Base-by-base conservation (phyloP, 768 basidiomycete species). In the Phaeotremella skinneri region DNA sequence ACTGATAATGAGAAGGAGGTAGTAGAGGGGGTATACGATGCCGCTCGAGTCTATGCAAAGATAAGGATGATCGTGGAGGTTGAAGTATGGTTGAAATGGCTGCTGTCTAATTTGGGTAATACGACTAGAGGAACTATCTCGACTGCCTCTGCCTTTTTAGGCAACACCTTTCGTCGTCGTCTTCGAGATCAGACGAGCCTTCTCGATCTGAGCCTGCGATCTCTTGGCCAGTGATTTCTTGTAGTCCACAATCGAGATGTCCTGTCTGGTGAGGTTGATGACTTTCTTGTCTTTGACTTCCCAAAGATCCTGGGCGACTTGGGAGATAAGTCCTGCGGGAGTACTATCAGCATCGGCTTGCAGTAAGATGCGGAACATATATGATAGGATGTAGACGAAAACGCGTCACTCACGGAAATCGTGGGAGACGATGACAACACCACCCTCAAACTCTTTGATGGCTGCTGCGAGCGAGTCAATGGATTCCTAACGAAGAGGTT, bases 231-330 rank as follows among this genome's bases (percentile, higher is more conserved):
- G 82, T 60, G 67, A 57, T 79, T 83, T 87, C 83, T 98, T 98
- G 82, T 97, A 98, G 77, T 92, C 89, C 30, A 88, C 80, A 74
- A 98, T 97, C 50, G 84, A 86, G 74, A 97, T 91, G 65, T 91
- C 92, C 68, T 85, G 81, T 81, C 87, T 92, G 25, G 92, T 89
- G 62, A 99, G 79, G 79, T 97, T 96, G 77, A 83, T 83, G 76
- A 99, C 91, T 73, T 89, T 91, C 79, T 87, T 87, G 76, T 91
- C 83, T 74, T 91, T 90, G 55, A 99, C 96, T 78, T 99, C 96
- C 96, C 96, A 99, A 6, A 99, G 85, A 77, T 98, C 94, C 75
- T 98, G 90, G 37, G 94, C 96, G 34, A 99, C 94, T 80, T 98
- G 93, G 50, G 88, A 88, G 78, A 98, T 97, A 64, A 98, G 85